Base-by-base conservation (phyloP, 2,329 filamentous ascomycete genomes). In the Microdochium paspali region DNA sequence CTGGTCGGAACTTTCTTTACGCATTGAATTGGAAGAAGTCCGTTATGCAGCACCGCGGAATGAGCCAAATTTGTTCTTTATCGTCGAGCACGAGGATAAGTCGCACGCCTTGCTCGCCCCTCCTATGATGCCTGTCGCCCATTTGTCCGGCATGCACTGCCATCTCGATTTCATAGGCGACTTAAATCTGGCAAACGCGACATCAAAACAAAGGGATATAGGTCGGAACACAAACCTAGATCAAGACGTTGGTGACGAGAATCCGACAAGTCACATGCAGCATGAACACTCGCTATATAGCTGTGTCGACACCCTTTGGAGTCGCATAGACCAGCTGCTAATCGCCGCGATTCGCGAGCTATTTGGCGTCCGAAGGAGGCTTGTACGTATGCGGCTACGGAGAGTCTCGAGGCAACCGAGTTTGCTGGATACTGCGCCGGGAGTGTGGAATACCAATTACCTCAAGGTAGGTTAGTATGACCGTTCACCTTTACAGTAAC, bases 371-470 rank as follows among this genome's bases (percentile, higher is more conserved):
- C 60, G 49, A 47, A 57, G 47, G 44, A 48, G 23, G 24, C 44
- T 31, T 40, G 47, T 7, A 47, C 59, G 40, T 35, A 48, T 50
- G 47, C 47, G 50, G 47, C 28, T 47, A 21, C 54, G 46, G 45
- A 51, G 50, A 10, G 47, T 47, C 15, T 24, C 47, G 44, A 31
- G 23, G 9, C 44, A 45, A 18, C 55, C 56, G 1, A 54, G 59
- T 3, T 44, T 64, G 25, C 54, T 61, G 15, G 59, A 61, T 12
- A 47, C 65, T 46, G 61, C 62, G 3, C 63, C 63, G 12, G 52
- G 55, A 35, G 59, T 65, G 2, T 66, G 62, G 60, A 62, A 65
- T 44, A 53, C 57, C 13, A 54, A 51, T 10, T 63, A 66, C 50
- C 57, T 63, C 15, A 53, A 60, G 54, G 63, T 59, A n/a, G n/a